Evolutionary conservation across 75 land plant species (phyloP), one percentile per base, ranked within the genome.

Genomic region (Pinus taeda): DNA sequence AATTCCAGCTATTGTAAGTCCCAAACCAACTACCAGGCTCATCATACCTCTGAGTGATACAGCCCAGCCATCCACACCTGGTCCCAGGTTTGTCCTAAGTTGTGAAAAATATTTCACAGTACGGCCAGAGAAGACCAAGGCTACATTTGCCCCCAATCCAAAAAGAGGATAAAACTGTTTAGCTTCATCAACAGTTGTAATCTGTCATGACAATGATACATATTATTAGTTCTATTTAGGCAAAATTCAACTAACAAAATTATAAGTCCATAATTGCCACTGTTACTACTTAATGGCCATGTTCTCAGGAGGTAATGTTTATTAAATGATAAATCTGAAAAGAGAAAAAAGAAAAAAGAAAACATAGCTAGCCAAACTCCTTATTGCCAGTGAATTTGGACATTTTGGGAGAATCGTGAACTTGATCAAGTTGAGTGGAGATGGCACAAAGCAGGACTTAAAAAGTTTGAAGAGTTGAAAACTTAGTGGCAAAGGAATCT

Each of bases 91-190:
- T 36, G 73, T 78, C 21, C 88, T 77, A 29, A 86, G 70, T 21
- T 80, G 65, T 21, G 88, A 86, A 71, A 86, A 86, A 49, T 86
- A 86, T 73, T 86, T 86, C 4, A 86, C 88, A 66, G 88, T 86
- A 14, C 88, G 85, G 60, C 88, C 85, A 20, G 88, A 86, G 57
- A 86, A 86, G 22, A 86, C 85, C 20, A 86, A 82, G 30, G 88
- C 88, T 65, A 65, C 55, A 83, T 86, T 86, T 53, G 88, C 88
- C 15, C 88, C 88, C 60, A 86, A 58, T 21, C 88, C 88, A 79
- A 86, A 86, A 20, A 86, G 85, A 26, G 88, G 88, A 64, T 86
- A 86, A 64, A 86, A 86, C 77, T 86, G 85, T 73, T 86, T 86
- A n/a, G 88, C 88, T 60, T 86, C 88, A 77, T 86, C 88, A 45